Evolutionary conservation across 257 asterid species (phyloP), one percentile per base, ranked within the genome.

Genomic region (Primulina tabacum): DNA sequence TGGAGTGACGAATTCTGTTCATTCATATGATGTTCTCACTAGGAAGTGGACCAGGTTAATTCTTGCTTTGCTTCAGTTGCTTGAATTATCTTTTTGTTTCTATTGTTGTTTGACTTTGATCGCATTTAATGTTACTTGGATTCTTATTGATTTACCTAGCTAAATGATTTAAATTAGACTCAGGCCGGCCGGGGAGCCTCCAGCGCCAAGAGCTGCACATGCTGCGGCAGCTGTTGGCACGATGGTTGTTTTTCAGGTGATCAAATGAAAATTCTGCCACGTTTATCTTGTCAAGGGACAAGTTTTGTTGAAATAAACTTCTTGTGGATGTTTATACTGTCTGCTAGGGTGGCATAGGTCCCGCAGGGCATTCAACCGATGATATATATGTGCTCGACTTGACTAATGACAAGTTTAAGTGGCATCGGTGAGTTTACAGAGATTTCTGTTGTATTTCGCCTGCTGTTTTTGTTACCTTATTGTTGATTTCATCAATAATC

Each of bases 191-290:
- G 97, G 99, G 2, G 97, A 94, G 50, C 99, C 99, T 5, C 99
- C 99, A n/a, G 89, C 99, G 10, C 99, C 97, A 3, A 86, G 99
- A 79, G 99, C 99, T 63, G 99, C 97, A 0, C 99, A 94, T 55
- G 90, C 90, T 0, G 99, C 99, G 34, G 95, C 97, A 16, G 92
- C 97, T 18, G 99, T 94, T 67, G 99, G 99, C 73, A 91, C 96
- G 70, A 94, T 94, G 99, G 97, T 94, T 71, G 99, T 84, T 70
- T 89, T 94, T 85, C 99, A 94, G 99, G 99, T 94, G 79, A 78
- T 74, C 70, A 60, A 63, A 68, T 33, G 24, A 75, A 72, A 64
- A 17, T 62, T 43, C 47, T 35, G 62, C 60, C 58, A 60, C 28
- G 6, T 63, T 72, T 60, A 9, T 40, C 64, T 58, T 14, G 4